Evolutionary conservation across 2,329 filamentous ascomycete species (phyloP), one percentile per base, ranked within the genome.

Genomic region (Xylariales sp.): DNA sequence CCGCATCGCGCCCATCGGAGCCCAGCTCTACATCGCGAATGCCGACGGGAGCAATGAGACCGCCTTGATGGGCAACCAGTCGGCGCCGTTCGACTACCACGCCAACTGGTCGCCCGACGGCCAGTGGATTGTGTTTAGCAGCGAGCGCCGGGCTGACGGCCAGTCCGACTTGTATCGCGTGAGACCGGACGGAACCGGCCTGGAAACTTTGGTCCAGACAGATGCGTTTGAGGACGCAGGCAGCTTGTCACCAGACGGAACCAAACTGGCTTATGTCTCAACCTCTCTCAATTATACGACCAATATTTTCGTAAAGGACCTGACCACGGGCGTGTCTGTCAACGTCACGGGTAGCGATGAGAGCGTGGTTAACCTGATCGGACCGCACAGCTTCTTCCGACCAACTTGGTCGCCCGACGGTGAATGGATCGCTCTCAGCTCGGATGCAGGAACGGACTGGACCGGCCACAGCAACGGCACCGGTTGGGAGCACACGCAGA

Each of bases 391-490:
- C 5, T 52, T 62, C 43, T 67, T 65, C 43, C 53, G 57, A 3
- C 65, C 65, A 0, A 44, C 48, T 5, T 67, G 62, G 62, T 65
- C 62, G 1, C 63, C 65, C 1, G 54, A 66, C 28, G 62, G 65
- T 15, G 40, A 64, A 38, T 66, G 60, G 60, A 50, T 67, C 37
- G 58, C 53, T 3, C 67, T 68, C 38, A 54, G 54, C 11, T 68
- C 63, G 3, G 63, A 68, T 33, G 56, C 59, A 19, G 66, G 67
- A 37, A 66, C 63, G 1, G 48, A 51, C 13, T 68, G 63, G 65
- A 54, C 53, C 4, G 64, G 65, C 1, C 63, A 69, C 39, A 56
- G 60, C 11, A 56, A 62, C 37, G 57, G 62, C 14, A 54, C 56
- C 5, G 50, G 65, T 19, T 66, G 64, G 64, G 55, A 66, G 38